These are phyloP conservation scores for Aspergillus bombycis DNA, from an alignment of 2,329 filamentous ascomycete species.

Conservation along the genomic window DNA sequence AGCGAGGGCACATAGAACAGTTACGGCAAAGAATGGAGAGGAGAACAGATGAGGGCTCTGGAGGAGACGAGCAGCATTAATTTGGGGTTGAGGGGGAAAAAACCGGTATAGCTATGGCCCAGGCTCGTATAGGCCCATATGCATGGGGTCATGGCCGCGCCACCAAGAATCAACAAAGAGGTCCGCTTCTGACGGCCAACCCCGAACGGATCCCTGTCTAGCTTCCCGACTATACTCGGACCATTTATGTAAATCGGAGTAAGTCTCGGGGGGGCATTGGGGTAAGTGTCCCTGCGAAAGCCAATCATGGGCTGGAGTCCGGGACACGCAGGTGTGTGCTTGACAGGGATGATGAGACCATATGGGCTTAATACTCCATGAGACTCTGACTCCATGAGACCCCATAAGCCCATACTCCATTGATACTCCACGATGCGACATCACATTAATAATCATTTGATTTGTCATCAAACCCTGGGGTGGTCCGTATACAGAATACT, in stretches of 20 bases:
- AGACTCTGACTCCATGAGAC: not conserved
- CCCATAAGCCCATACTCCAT: not conserved
- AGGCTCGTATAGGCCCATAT: not conserved
- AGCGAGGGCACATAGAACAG: not conserved
- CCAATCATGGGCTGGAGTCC: not conserved
- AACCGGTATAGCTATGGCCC: not conserved
- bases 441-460: not conserved
- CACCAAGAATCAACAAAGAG: not conserved
- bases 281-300: not conserved
- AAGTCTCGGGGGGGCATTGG: not conserved
- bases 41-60: not conserved
- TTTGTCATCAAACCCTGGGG: not conserved
- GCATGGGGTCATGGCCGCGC: not conserved
- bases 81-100: not conserved
- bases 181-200: not conserved
- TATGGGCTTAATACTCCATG: not conserved
- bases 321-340: not conserved
- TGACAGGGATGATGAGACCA: not conserved
- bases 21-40: not conserved
- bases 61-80: not conserved
- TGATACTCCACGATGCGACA: not conserved
- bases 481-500: not conserved
- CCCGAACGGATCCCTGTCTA: not conserved
- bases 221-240: not conserved
- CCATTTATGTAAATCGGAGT: not conserved